Evolutionary conservation across 192 early-diverging fungal genomes (phyloP).

Genomic region (Backusella morwellensis): DNA sequence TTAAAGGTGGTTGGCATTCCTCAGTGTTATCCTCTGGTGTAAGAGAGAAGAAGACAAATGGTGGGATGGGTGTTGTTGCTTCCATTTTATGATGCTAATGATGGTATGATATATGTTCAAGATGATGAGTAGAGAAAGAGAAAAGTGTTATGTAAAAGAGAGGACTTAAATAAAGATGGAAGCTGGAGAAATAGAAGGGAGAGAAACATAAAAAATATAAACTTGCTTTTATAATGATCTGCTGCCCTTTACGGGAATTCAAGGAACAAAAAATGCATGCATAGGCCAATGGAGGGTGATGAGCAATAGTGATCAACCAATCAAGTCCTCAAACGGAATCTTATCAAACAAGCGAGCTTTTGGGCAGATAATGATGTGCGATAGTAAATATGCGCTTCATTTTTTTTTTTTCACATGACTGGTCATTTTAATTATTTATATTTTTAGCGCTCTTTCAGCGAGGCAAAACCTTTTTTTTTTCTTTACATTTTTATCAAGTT

Average conservation of each 20-base stretch:
- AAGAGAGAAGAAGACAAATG: not conserved
- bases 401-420: not conserved
- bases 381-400: not conserved
- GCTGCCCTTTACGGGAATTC: not conserved
- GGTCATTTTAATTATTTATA: not conserved
- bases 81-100: not conserved
- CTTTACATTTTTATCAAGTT: not conserved
- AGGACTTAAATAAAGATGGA: not conserved
- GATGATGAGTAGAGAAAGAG: not conserved
- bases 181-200: not conserved
- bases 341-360: not conserved
- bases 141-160: not conserved
- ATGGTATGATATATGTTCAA: not conserved
- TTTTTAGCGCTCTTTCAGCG: not conserved
- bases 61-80: not conserved
- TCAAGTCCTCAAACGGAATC: not conserved
- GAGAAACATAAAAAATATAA: not conserved
- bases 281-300: not conserved
- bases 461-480: not conserved
- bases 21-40: not conserved
- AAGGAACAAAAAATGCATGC: conserved; percentile 6
- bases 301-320: not conserved
- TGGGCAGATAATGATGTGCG: not conserved
- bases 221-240: not conserved
- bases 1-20: not conserved